Evolutionary conservation across 257 asterid species (phyloP), one percentile per base, ranked within the genome.

Genomic region (Mentha longifolia): DNA sequence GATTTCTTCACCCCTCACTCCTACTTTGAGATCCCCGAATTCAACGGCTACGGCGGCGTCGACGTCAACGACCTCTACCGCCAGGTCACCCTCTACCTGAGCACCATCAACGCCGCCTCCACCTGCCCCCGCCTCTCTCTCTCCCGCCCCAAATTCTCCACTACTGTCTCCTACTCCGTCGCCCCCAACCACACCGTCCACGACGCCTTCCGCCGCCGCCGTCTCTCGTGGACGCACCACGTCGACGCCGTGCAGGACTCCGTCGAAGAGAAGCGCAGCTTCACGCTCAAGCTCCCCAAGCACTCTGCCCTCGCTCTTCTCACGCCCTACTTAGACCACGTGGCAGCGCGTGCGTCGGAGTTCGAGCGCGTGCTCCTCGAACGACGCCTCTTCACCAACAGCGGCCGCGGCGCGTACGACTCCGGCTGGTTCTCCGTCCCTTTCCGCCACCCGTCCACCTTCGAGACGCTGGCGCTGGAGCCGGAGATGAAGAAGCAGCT

Each of bases 21-120:
- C 47, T 79, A 77, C 80, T 85, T 80, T 41, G 88, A 84, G 16
- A 75, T 85, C 72, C 87, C 86, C 0, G 89, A 84, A 46, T 84
- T 87, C 3, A 85, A 82, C 54, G 88, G 90, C 81, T 75, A 68
- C 71, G 66, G 86, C 60, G 92, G 84, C 2, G 85, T 84, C 56
- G 88, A 82, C 65, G 66, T 81, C 78, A 87, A 87, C 54, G 85
- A 80, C 49, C 89, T 87, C 80, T 87, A 87, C 82, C 86, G 88
- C 70, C 86, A 82, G 5, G 86, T 70, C 16, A 70, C 22, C 66
- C 81, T 82, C 52, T 87, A 84, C 73, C 81, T 87, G 71, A 79
- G 75, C 80, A 78, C 89, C 33, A 37, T 84, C 47, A 77, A 77
- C 70, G 56, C 86, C 11, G 13, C 89, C 25, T 49, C 88, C 78